Base-by-base conservation (phyloP, 2,329 filamentous ascomycete species). In the Westerdykella ornata region DNA sequence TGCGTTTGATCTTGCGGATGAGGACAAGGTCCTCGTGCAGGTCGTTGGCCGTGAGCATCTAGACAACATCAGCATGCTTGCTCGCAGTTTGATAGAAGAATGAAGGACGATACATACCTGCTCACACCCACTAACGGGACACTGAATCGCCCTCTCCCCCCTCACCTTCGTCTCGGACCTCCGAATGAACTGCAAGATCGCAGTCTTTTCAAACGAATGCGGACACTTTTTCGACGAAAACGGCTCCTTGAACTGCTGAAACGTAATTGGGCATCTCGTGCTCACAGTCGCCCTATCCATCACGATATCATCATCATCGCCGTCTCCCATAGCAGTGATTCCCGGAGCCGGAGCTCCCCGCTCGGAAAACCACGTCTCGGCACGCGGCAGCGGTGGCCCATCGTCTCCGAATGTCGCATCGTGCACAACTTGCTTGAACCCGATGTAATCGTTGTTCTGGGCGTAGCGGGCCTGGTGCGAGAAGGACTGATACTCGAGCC, bases 181-280 rank as follows among this genome's bases (percentile, higher is more conserved):
- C 3, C 60, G 41, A 29, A 72, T 72, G 59, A 71, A 81, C 33
- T 78, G 74, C 17, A 77, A 43, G 30, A 89, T 81, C 1, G 78
- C 77, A 1, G 60, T 56, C 60, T 78, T 82, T 57, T 89, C 82
- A 57, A 86, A 89, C 0, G 76, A 81, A 60, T 89, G 85, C 41
- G 77, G 80, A 68, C 85, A 89, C 49, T 77, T 76, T 12, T 59
- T 68, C 52, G 78, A 85, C 41, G 77, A 84, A 54, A 78, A 80
- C 0, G 85, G 85, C 39, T 86, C 74, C 32, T 70, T 68, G 68
- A 87, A 81, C 34, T 75, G 69, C 38, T 71, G 70, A 49, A 88
- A 68, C 0, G 83, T 84, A 15, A 89, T 62, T 0, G 84, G 83
- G 54, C 85, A 89, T 52, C 78, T 81, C 22, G 82, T 76, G 60